Evolutionary conservation across 306 rosid species (phyloP), one percentile per base, ranked within the genome.

Genomic region (Vachellia collinsii): DNA sequence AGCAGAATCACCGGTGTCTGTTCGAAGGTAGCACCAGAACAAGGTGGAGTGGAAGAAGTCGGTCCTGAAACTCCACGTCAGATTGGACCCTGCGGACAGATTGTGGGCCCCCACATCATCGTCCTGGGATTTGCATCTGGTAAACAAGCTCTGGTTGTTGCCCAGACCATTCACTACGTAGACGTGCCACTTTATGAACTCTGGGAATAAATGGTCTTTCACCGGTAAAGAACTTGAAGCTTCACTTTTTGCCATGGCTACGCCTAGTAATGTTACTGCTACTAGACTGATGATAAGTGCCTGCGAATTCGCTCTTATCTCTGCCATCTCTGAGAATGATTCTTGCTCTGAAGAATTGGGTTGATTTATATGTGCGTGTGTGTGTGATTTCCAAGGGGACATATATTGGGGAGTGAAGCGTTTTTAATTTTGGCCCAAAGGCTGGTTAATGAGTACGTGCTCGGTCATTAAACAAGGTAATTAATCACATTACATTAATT

Each of bases 161-260:
- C 71, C 10, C 53, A 87, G 51, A 3, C 77, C 56, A 65, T 87
- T 84, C 11, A 81, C 82, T 66, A 87, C 22, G 46, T 72, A 87
- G 7, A 81, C 23, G 22, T 83, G 89, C 87, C 89, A 87, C 82
- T 83, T 81, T 81, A 78, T 81, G 84, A 87, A 84, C 29, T 41
- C 82, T 2, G 87, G 87, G 25, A 85, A 85, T 20, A 85, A 0
- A 10, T 66, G 44, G 8, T 81, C 83, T 61, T 34, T 81, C 4
- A 2, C 29, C 10, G 79, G 36, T 1, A 39, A 62, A 68, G 51
- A 7, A 19, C 2, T 8, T 63, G 89, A 74, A 37, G 56, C 83
- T 16, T 72, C 83, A 63, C 47, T 36, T 43, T 43, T 43, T 72
- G 44, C 36, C 44, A 23, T 61, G 20, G 34, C 25, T 12, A 34